Conservation (phyloP, 192 early-diverging fungal species). For the Coemansia sp. region DNA sequence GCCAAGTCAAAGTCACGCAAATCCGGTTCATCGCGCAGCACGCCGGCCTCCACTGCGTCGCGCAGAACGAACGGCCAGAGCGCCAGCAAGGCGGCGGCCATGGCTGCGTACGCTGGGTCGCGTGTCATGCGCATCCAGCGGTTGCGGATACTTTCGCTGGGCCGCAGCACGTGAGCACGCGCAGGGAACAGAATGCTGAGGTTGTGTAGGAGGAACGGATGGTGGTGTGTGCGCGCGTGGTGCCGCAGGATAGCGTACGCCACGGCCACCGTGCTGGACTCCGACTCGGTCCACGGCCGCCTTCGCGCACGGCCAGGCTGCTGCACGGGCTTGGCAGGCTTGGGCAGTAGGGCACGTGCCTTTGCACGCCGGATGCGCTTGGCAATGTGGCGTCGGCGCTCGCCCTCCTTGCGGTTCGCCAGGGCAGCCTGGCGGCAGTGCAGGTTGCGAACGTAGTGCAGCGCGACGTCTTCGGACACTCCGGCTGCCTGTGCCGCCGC, state of each 20-base stretch:
- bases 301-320: constrained; percentile 1
- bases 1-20: constrained; percentile 18
- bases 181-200: constrained; percentile 16
- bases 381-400: neutral
- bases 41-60: constrained; percentile 25
- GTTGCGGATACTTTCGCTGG: constrained; percentile 14
- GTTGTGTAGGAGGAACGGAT: constrained; percentile 11
- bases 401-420: neutral
- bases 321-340: neutral
- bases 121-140: constrained; percentile 12
- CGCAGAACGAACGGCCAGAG: constrained; percentile 32
- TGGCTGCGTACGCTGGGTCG: neutral
- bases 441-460: constrained; percentile 25
- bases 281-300: constrained; percentile 13
- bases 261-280: constrained; percentile 11
- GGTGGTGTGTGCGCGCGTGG: constrained; percentile 25
- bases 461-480: constrained; percentile 17
- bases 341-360: neutral
- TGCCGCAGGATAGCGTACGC: constrained; percentile 13
- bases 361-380: constrained; percentile 7
- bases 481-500: constrained; percentile 25
- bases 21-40: constrained; percentile 14
- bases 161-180: constrained; percentile 2
- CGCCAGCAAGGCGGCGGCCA: neutral
- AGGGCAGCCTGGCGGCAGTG: neutral